phyloP scores from a whole-genome alignment of 805 yeast genomes.

The Saccharomycopsis microspora region DNA sequence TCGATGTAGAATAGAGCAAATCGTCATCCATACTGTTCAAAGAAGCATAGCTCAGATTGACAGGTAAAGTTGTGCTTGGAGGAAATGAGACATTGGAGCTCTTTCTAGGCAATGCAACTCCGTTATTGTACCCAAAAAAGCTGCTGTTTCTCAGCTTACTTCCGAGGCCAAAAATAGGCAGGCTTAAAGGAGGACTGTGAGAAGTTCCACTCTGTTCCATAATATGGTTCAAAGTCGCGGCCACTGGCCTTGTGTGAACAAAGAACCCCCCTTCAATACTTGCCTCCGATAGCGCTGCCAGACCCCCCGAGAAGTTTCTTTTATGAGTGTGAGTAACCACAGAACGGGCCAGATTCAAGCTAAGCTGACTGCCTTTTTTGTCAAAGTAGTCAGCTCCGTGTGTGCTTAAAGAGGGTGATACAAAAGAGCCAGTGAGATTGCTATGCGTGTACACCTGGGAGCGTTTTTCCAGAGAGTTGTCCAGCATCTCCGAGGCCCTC shows the following conservation, averaged over 20 bases:
- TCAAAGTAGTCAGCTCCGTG: background rate
- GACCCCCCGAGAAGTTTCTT: conserved; percentile 20
- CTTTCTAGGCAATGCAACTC: conserved; percentile 6
- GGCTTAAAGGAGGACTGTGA: background rate
- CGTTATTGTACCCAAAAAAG: conserved; percentile 7
- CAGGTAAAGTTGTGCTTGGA: conserved; percentile 24
- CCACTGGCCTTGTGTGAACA: conserved; percentile 19
- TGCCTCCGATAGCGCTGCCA: conserved; percentile 18
- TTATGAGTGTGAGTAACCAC: conserved; percentile 3
- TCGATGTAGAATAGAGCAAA: conserved; percentile 1
- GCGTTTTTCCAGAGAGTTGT: background rate
- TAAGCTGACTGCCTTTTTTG: too few relatives aligned
- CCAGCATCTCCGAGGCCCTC: background rate
- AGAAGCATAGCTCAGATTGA: conserved; percentile 65
- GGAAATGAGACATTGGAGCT: conserved; percentile 44
- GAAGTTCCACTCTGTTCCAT: conserved; percentile 17
- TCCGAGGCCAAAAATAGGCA: conserved; percentile 6
- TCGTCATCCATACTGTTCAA: conserved; percentile 42
- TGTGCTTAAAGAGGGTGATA: background rate
- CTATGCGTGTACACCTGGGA: background rate
- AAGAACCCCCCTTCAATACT: conserved; percentile 25
- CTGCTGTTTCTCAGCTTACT: conserved; percentile 7
- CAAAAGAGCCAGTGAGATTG: background rate
- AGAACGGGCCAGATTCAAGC: too few relatives aligned
- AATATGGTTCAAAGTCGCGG: conserved; percentile 20